Conservation (phyloP, 371 early-diverging fungal species). For the Mucor piriformis region DNA sequence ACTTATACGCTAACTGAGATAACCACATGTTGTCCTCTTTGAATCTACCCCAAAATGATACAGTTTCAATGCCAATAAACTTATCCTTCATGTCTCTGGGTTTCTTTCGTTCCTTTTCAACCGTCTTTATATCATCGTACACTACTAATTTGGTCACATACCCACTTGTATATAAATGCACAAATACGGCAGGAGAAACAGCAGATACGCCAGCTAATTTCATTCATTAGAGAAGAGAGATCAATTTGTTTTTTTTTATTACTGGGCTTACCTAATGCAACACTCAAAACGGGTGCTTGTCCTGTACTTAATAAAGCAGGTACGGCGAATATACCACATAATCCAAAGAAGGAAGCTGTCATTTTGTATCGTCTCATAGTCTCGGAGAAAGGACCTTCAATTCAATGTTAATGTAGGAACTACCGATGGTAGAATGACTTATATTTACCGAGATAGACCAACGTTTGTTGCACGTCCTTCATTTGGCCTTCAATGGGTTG, state of each 20-base stretch:
- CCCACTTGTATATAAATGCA: constrained; percentile 44
- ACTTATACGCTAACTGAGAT: constrained; percentile 32
- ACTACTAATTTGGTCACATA: constrained; percentile 44
- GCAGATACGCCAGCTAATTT: constrained; percentile 45
- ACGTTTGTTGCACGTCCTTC: constrained; percentile 37
- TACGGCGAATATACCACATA: constrained; percentile 48
- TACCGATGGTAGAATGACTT: no score
- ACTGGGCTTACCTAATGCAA: constrained; percentile 33
- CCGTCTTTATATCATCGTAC: constrained; percentile 43
- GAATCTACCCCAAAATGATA: constrained; percentile 36
- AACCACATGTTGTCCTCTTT: constrained; percentile 40
- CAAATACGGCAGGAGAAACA: constrained; percentile 42
- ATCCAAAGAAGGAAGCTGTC: constrained; percentile 51
- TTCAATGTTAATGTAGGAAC: background rate
- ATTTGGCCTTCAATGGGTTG: constrained; percentile 8
- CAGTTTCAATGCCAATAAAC: constrained; percentile 43
- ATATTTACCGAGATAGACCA: constrained; percentile 55
- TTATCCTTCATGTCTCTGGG: constrained; percentile 44
- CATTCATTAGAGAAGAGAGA: background rate
- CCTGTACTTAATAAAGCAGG: constrained; percentile 47
- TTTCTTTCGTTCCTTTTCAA: constrained; percentile 42
- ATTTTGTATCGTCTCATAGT: constrained; percentile 51
- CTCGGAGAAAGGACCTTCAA: constrained; percentile 46
- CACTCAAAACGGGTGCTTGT: constrained; percentile 37
- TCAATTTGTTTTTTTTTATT: background rate